Evolutionary conservation across 2,329 filamentous ascomycete species (phyloP).

Genomic region (Pyrenophora seminiperda): DNA sequence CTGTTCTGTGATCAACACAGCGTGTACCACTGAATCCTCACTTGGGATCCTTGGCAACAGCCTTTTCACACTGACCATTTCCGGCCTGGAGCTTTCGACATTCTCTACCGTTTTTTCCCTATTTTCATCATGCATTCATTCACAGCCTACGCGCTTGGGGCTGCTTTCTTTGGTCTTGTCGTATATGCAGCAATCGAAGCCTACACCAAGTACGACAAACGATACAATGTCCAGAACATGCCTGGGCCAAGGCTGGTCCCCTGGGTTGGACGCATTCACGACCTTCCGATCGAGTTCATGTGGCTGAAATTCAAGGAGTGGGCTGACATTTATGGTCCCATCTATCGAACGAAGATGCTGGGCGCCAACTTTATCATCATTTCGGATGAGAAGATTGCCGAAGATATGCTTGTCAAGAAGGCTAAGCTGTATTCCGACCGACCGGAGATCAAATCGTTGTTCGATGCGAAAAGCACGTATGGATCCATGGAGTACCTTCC

Average conservation of each 20-base stretch:
- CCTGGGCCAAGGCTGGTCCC: conserved; percentile 51
- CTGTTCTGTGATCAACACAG: conserved; percentile 7
- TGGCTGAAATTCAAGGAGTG: conserved; percentile 60
- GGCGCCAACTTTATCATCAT: conserved; percentile 56
- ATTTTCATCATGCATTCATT: conserved; percentile 48
- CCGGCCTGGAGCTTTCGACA: conserved; percentile 1
- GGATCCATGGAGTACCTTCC: conserved; percentile 63
- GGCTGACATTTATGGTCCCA: conserved; percentile 43
- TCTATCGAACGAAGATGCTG: conserved; percentile 47
- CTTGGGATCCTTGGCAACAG: conserved; percentile 1
- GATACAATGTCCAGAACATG: conserved; percentile 43
- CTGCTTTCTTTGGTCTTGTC: conserved; percentile 48
- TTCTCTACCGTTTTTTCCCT: not conserved
- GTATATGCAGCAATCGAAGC: conserved; percentile 44
- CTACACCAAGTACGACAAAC: conserved; percentile 44
- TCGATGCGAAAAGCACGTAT: conserved; percentile 60
- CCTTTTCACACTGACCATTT: conserved; percentile 1
- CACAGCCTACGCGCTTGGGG: conserved; percentile 44
- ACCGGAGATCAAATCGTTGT: conserved; percentile 56
- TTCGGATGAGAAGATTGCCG: conserved; percentile 58
- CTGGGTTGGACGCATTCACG: conserved; percentile 45
- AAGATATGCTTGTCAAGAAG: conserved; percentile 59
- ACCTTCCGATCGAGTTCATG: conserved; percentile 47
- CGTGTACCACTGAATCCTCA: conserved; percentile 2
- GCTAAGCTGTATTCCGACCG: conserved; percentile 60